Evolutionary conservation across 169 alveolate species (phyloP), one percentile per base, ranked within the genome.

Genomic region (Eimeria maxima): DNA sequence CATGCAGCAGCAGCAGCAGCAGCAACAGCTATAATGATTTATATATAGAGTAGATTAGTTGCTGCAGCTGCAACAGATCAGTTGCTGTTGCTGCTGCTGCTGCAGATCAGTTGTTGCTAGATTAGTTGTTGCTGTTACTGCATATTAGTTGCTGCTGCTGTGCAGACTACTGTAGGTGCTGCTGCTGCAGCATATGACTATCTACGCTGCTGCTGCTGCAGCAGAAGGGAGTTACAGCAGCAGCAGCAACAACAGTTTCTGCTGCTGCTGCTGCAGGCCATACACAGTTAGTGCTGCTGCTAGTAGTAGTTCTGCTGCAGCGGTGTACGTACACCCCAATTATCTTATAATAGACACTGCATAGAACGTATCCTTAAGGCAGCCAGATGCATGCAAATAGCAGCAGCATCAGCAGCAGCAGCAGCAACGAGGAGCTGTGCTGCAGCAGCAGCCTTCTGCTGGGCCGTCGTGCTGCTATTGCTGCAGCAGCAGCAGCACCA

Each of bases 391-490:
- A n/a, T n/a, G n/a, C n/a, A n/a, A n/a, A n/a, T n/a, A 14, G 74
- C 74, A 65, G 74, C 74, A 65, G 20, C 74, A 65, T 8, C 74
- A 65, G 74, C 74, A 65, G 18, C 74, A 65, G 74, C 74, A 65
- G 20, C 74, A 22, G 74, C 57, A 50, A 11, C 57, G 57, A 5
- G 11, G 18, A 50, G 57, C 57, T 50, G n/a, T n/a, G n/a, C 57
- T 65, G 74, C 74, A 10, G 74, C 74, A 65, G 74, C 57, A 50
- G 11, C 57, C 57, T 50, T 11, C 18, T 50, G 57, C 18, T 50
- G 11, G 57, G 57, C 57, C 11, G 18, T 5, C 10, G 29, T n/a
- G 38, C 33, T 65, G 74, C 74, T 65, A n/a, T n/a, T n/a, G n/a
- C n/a, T n/a, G n/a, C n/a, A n/a, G n/a, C n/a, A n/a, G n/a, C n/a